Percentiles rank a stretch among this genome's conserved stretches.
phyloP scores from a whole-genome alignment of 2,329 filamentous ascomycete genomes.

The Blumeria graminis region DNA sequence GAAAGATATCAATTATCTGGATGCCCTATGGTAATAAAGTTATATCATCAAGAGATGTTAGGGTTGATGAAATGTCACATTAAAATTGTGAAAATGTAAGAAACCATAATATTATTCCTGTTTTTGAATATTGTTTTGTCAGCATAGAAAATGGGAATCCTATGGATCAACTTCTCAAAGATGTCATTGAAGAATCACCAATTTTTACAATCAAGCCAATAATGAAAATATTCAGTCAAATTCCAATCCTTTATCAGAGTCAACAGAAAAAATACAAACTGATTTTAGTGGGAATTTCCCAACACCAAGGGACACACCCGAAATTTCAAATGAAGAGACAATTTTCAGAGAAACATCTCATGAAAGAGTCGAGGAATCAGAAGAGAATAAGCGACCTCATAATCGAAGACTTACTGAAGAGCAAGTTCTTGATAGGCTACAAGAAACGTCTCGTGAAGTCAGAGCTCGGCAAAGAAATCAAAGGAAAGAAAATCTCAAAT shows the following conservation, averaged over 20 bases:
- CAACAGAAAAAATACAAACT: neutral
- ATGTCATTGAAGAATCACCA: neutral
- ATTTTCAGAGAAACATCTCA: neutral
- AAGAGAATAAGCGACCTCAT: neutral
- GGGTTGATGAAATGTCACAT: neutral
- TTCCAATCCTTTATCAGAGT: neutral
- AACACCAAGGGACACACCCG: neutral
- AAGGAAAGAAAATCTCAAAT: neutral
- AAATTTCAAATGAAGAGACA: neutral
- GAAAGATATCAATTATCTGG: constrained; percentile 1
- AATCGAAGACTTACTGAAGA: neutral
- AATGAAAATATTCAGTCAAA: neutral
- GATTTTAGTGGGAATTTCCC: neutral
- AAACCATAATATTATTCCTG: neutral
- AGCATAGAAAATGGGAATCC: neutral
- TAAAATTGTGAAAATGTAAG: neutral
- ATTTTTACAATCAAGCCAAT: neutral
- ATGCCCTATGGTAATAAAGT: constrained; percentile 1
- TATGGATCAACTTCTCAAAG: neutral
- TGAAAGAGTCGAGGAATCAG: neutral
- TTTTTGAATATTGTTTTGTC: neutral
- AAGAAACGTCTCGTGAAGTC: neutral
- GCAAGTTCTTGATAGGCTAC: neutral
- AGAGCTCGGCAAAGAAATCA: neutral
- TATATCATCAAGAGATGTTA: neutral